Conservation (phyloP, 140 eudicot genomes). For the Eryngium alpinum region DNA sequence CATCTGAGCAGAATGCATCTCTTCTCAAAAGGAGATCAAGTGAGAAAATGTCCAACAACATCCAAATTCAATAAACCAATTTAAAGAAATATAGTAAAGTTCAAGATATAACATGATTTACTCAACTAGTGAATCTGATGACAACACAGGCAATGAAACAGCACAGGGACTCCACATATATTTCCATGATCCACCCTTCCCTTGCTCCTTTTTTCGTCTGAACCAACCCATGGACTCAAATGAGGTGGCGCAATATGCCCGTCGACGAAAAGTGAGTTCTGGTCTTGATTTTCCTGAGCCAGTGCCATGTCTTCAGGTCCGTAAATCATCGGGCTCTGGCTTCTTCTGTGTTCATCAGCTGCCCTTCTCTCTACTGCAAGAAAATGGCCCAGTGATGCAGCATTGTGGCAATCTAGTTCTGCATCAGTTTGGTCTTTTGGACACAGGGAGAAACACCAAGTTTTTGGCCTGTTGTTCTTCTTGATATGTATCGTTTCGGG, state of each 20-base stretch:
- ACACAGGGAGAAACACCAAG: constrained; percentile 65
- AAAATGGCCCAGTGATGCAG: constrained; percentile 71
- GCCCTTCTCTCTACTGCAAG: constrained; percentile 76
- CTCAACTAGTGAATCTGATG: neutral
- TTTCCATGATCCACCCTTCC: constrained; percentile 11
- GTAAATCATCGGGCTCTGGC: constrained; percentile 34
- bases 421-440: constrained; percentile 47
- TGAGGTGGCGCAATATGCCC: constrained; percentile 57
- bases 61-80: neutral
- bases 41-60: neutral
- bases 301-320: constrained; percentile 55
- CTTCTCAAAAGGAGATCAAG: neutral
- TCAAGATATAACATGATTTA: neutral
- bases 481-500: constrained; percentile 25
- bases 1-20: neutral
- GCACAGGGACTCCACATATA: constrained; percentile 28
- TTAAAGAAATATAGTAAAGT: neutral
- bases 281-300: constrained; percentile 39
- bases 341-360: constrained; percentile 42
- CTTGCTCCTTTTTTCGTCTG: constrained; percentile 25
- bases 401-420: constrained; percentile 28
- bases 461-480: constrained; percentile 31
- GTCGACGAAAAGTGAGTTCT: constrained; percentile 50
- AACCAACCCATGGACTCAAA: constrained; percentile 31
- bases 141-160: constrained; percentile 48